A percentile compares a stretch with the other conserved stretches of the same genome.
These are phyloP conservation scores for Suillus ampliporus DNA, from an alignment of 768 basidiomycete species.

Conservation along the genomic window DNA sequence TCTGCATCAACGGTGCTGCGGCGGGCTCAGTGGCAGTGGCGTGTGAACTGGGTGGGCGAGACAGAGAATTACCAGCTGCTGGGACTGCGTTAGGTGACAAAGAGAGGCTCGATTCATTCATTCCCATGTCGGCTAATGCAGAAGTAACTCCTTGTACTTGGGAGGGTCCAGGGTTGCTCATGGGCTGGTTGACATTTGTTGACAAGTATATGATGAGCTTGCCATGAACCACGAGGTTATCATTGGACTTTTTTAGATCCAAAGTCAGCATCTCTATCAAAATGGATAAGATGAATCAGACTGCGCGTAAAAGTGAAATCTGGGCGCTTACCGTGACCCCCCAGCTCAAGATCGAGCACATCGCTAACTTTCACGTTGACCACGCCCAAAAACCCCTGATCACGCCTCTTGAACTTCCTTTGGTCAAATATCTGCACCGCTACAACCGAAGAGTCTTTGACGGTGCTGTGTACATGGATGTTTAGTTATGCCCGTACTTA, in stretches of 20 bases:
- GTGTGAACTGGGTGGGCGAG: constrained; percentile 72
- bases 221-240: constrained; percentile 96
- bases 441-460: constrained; percentile 97
- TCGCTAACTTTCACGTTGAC: constrained; percentile 94
- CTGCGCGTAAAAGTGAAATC: not conserved
- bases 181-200: constrained; percentile 86
- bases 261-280: constrained; percentile 90
- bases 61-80: constrained; percentile 49
- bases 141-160: constrained; percentile 64
- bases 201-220: constrained; percentile 97
- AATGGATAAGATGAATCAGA: constrained; percentile 9
- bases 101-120: constrained; percentile 64
- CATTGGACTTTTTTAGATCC: constrained; percentile 98
- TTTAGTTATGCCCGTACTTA: not conserved
- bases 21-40: constrained; percentile 55
- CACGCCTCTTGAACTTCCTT: constrained; percentile 97
- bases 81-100: constrained; percentile 53
- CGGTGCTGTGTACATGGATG: constrained; percentile 59
- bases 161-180: constrained; percentile 83
- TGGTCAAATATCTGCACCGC: constrained; percentile 99
- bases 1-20: constrained; percentile 44
- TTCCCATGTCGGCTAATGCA: constrained; percentile 63
- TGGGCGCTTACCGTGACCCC: constrained; percentile 81
- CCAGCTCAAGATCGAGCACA: constrained; percentile 89
- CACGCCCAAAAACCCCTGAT: constrained; percentile 98